Conservation (phyloP, 192 early-diverging fungal genomes). For the Rhizoclosmatium globosum region DNA sequence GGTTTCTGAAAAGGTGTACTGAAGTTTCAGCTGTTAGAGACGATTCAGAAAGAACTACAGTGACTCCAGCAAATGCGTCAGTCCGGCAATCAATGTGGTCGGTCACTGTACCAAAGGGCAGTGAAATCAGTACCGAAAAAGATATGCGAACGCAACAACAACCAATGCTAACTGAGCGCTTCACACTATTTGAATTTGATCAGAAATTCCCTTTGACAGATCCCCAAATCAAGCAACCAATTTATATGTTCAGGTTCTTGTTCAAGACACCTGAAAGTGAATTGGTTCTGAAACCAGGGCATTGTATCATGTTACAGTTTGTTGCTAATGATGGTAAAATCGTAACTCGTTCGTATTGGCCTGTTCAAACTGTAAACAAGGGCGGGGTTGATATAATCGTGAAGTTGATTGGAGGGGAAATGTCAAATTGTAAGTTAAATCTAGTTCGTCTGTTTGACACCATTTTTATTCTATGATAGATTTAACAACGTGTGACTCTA, state of each 20-base stretch:
- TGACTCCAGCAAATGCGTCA: too few relatives aligned
- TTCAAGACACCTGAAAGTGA: constrained; percentile 18
- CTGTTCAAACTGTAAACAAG: constrained; percentile 16
- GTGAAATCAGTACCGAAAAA: not conserved
- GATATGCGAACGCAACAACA: not conserved
- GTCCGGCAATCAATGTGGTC: too few relatives aligned
- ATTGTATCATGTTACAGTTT: constrained; percentile 40
- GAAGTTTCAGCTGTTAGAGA: too few relatives aligned
- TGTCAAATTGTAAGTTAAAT: constrained; percentile 25
- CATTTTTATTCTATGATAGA: not conserved
- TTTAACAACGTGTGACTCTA: constrained; percentile 25
- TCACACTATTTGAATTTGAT: constrained; percentile 19
- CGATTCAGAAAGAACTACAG: too few relatives aligned
- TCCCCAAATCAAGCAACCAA: not conserved
- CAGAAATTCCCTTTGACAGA: not conserved
- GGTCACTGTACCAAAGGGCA: not conserved
- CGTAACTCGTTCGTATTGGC: constrained; percentile 45
- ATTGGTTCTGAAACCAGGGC: constrained; percentile 34
- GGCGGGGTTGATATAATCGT: constrained; percentile 40
- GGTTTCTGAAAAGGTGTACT: too few relatives aligned
- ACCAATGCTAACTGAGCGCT: constrained; percentile 4
- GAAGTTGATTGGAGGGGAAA: constrained; percentile 29
- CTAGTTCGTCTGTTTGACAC: too few relatives aligned
- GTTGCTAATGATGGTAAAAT: constrained; percentile 29
- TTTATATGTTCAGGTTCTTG: constrained; percentile 28